phyloP scores from a whole-genome alignment of 164 flowering plant genomes.

The Vitis labrusca region DNA sequence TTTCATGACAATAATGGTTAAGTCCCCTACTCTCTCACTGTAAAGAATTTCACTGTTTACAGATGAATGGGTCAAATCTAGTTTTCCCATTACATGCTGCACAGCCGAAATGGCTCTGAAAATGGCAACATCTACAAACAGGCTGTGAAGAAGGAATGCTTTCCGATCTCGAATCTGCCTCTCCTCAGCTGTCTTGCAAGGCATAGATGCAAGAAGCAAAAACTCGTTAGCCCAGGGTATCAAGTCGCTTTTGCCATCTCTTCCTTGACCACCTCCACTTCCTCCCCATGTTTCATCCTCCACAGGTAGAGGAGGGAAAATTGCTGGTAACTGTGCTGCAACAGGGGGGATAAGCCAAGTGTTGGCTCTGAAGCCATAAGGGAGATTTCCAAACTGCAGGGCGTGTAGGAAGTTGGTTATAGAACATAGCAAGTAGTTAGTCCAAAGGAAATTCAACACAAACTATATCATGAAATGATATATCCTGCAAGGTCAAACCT shows the following conservation, averaged over 20 bases:
- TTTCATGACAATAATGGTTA: constrained; percentile 58
- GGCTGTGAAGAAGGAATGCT: constrained; percentile 93
- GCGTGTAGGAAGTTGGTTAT: not conserved
- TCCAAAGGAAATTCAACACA: not conserved
- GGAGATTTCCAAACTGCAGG: constrained; percentile 97
- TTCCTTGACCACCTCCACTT: constrained; percentile 91
- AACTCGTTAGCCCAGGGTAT: constrained; percentile 86
- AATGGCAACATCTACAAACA: constrained; percentile 94
- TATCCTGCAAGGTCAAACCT: not conserved
- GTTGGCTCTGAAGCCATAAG: constrained; percentile 96
- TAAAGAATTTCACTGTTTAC: constrained; percentile 31
- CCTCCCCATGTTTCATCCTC: constrained; percentile 98
- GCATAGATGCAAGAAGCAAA: constrained; percentile 77
- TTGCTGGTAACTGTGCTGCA: constrained; percentile 62
- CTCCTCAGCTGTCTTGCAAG: constrained; percentile 93
- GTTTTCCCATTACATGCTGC: constrained; percentile 47
- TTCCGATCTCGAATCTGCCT: constrained; percentile 88
- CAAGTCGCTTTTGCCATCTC: constrained; percentile 76
- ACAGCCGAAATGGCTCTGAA: constrained; percentile 75
- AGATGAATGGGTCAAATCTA: constrained; percentile 21
- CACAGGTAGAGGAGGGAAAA: constrained; percentile 78
- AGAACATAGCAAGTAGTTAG: not conserved
- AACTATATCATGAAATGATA: not conserved
- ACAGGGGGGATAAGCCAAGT: constrained; percentile 97
- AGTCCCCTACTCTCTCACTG: constrained; percentile 71